Conservation (phyloP, 805 yeast genomes). For the Candida succiphila region DNA sequence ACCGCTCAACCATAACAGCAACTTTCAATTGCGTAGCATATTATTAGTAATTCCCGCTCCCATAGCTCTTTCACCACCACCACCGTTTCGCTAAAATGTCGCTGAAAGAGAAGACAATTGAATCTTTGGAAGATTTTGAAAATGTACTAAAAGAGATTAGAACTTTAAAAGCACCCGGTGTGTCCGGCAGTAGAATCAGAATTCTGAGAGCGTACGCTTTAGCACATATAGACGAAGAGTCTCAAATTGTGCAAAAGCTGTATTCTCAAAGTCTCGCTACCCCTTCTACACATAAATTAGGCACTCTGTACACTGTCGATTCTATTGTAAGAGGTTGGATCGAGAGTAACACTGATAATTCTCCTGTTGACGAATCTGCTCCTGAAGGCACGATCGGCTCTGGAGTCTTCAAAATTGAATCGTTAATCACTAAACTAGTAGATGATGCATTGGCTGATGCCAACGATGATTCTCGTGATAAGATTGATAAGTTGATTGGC, state of each 20-base stretch:
- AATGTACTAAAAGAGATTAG: conserved; percentile 37
- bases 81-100: too few relatives aligned
- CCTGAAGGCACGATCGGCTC: conserved; percentile 67
- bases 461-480: conserved; percentile 51
- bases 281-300: conserved; percentile 77
- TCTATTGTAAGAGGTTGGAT: conserved; percentile 81
- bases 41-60: too few relatives aligned
- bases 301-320: conserved; percentile 85
- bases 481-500: conserved; percentile 74
- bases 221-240: conserved; percentile 41
- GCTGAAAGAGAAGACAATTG: neutral
- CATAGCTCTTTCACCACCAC: too few relatives aligned
- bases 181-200: conserved; percentile 91
- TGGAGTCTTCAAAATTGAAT: conserved; percentile 57
- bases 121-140: conserved; percentile 31
- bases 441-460: conserved; percentile 52
- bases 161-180: conserved; percentile 75
- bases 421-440: conserved; percentile 51
- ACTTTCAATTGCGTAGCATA: too few relatives aligned
- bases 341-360: conserved; percentile 59
- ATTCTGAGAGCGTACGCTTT: conserved; percentile 72
- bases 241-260: conserved; percentile 47
- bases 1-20: too few relatives aligned
- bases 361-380: conserved; percentile 37
- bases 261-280: conserved; percentile 61